Base-by-base conservation (phyloP, 805 yeast genomes). In the Yarrowia deformans region DNA sequence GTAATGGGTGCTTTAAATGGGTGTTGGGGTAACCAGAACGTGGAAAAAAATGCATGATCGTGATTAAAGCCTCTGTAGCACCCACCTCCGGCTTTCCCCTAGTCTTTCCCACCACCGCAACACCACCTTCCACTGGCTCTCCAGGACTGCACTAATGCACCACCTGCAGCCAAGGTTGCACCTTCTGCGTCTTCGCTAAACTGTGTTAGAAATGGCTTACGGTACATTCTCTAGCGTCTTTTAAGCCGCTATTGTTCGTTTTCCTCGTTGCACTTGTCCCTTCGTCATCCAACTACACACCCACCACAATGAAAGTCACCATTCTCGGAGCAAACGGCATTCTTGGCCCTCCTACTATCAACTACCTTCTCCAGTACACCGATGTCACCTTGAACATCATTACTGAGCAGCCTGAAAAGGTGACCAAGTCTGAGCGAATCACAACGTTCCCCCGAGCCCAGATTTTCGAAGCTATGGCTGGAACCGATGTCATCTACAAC, bases 271-370 rank as follows among this genome's bases (percentile, higher is more conserved):
- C n/a, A n/a, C n/a, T n/a, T n/a, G n/a, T n/a, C n/a, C n/a, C n/a
- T n/a, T n/a, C n/a, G n/a, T n/a, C n/a, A n/a, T n/a, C n/a, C n/a
- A n/a, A n/a, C n/a, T n/a, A n/a, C n/a, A n/a, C n/a, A n/a, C n/a
- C n/a, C n/a, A 23, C 16, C 58, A 19, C 13, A 18, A 60, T 60
- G 66, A 60, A 60, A 14, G 13, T 60, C 29, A 18, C 52, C 40
- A 45, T 60, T 18, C 42, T 60, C 3, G 66, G 66, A 18, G 66
- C 48, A 5, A 60, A 60, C 66, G 66, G 66, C 2, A 60, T 60
- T 19, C 43, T 60, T 14, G 66, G 66, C 2, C 40, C 52, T 29
- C 66, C 66, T 18, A 60, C 66, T 3, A 45, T 60, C 34, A 4
- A 5, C 13, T 43, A 60, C 23, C 42, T 60, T n/a, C 52, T 60